Evolutionary conservation across 345 rosid species (phyloP).

Genomic region (Moringa oleifera): DNA sequence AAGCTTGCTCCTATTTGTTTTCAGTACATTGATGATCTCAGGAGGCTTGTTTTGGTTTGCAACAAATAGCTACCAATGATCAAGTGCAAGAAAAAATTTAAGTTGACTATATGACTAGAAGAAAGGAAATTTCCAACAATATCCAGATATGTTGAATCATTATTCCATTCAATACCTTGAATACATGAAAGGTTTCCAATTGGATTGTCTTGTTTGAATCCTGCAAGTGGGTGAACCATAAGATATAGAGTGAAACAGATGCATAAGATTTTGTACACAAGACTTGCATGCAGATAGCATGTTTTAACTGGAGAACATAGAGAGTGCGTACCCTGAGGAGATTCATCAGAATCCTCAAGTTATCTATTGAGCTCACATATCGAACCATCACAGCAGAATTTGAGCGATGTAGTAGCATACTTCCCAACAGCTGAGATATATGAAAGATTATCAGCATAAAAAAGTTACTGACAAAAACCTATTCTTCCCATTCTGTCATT

Average conservation of each 20-base stretch:
- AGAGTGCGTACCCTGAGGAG: constrained; percentile 49
- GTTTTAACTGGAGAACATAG: not conserved
- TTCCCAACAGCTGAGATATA: constrained; percentile 37
- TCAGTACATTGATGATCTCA: constrained; percentile 33
- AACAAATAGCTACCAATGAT: constrained; percentile 33
- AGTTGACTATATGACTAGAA: no score
- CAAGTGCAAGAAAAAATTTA: not conserved
- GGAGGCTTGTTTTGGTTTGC: constrained; percentile 53
- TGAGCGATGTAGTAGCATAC: constrained; percentile 57
- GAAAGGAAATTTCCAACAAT: not conserved
- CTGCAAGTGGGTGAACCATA: constrained; percentile 21
- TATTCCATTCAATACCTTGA: constrained; percentile 29
- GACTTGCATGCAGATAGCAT: not conserved
- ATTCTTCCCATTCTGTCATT: no score
- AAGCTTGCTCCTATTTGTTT: constrained; percentile 45
- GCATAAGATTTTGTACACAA: not conserved
- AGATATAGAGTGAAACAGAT: not conserved
- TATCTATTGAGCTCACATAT: constrained; percentile 60
- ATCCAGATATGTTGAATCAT: not conserved
- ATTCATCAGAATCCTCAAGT: constrained; percentile 74
- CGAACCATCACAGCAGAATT: constrained; percentile 56
- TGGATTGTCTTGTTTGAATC: constrained; percentile 49
- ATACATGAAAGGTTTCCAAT: constrained; percentile 52
- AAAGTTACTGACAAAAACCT: no score
- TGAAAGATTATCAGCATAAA: not conserved